Evolutionary conservation across 1,284 basidiomycete species (phyloP).

Genomic region (Ceratobasidium sp.): DNA sequence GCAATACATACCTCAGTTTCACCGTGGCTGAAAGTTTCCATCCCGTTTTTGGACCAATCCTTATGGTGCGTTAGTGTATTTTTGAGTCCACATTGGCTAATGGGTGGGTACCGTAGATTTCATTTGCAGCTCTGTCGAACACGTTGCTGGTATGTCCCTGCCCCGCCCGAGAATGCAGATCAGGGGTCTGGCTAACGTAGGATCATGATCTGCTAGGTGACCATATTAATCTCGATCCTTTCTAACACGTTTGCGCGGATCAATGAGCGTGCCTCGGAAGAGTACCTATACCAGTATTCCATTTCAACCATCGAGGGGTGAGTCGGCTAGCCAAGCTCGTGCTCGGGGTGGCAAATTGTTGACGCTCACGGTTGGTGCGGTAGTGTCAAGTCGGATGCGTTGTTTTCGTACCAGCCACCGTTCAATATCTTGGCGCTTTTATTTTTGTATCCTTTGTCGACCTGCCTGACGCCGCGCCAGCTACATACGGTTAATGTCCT

Average conservation of each 20-base stretch:
- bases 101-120: slow-evolving; percentile 51
- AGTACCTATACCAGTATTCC: slow-evolving; percentile 90
- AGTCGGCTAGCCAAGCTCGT: slow-evolving; percentile 47
- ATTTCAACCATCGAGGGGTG: slow-evolving; percentile 91
- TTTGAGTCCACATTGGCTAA: slow-evolving; percentile 1
- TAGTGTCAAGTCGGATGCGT: slow-evolving; percentile 86
- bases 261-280: slow-evolving; percentile 69
- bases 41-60: slow-evolving; percentile 84
- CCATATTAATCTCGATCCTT: slow-evolving; percentile 57
- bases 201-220: not conserved
- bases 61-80: slow-evolving; percentile 70
- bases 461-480: slow-evolving; percentile 75
- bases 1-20: slow-evolving; percentile 81
- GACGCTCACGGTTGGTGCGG: not conserved
- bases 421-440: slow-evolving; percentile 85
- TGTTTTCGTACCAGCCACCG: slow-evolving; percentile 92
- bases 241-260: slow-evolving; percentile 88
- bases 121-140: slow-evolving; percentile 85
- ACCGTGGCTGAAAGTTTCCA: slow-evolving; percentile 81
- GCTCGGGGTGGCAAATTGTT: not conserved
- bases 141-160: slow-evolving; percentile 70
- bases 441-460: slow-evolving; percentile 82
- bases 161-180: not conserved
- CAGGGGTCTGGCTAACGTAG: slow-evolving; percentile 7
- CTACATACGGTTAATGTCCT: slow-evolving; percentile 87